phyloP scores from a whole-genome alignment of 2,329 filamentous ascomycete genomes.

The Aspergillus sp. region DNA sequence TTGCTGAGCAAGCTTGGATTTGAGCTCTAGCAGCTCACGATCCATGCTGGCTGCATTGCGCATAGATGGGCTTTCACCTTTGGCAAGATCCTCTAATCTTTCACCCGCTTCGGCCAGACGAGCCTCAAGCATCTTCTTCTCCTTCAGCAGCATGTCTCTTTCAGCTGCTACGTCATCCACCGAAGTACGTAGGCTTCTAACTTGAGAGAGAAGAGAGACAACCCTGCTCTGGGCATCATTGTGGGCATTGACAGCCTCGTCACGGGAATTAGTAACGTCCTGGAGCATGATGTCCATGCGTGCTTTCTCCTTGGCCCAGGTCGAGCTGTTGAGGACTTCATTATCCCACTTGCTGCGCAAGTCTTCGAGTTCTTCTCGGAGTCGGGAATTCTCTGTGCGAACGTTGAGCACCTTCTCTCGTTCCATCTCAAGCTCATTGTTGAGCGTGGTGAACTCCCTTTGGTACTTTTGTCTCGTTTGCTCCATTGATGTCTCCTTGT shows the following conservation, averaged over 20 bases:
- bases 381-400: slow-evolving; percentile 75
- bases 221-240: slow-evolving; percentile 94
- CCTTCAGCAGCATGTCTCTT: slow-evolving; percentile 76
- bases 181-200: slow-evolving; percentile 75
- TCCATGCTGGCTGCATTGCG: slow-evolving; percentile 87
- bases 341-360: slow-evolving; percentile 96
- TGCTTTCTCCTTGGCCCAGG: slow-evolving; percentile 97
- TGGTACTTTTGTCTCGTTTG: slow-evolving; percentile 98
- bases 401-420: slow-evolving; percentile 85
- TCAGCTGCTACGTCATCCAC: slow-evolving; percentile 85
- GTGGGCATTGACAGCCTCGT: slow-evolving; percentile 89
- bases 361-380: slow-evolving; percentile 95
- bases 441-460: slow-evolving; percentile 81
- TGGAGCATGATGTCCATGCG: slow-evolving; percentile 85
- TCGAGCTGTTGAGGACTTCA: slow-evolving; percentile 94
- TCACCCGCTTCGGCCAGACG: slow-evolving; percentile 83
- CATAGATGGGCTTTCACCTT: slow-evolving; percentile 80
- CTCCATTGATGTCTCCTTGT: slow-evolving; percentile 93
- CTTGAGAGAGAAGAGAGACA: slow-evolving; percentile 84
- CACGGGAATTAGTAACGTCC: slow-evolving; percentile 84
- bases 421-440: slow-evolving; percentile 88
- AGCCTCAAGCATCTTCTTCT: slow-evolving; percentile 85
- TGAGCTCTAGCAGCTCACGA: slow-evolving; percentile 84
- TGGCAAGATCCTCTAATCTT: slow-evolving; percentile 81
- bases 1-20: slow-evolving; percentile 83